phyloP scores from a whole-genome alignment of 331 rosid genomes.

The Malus hybrid region DNA sequence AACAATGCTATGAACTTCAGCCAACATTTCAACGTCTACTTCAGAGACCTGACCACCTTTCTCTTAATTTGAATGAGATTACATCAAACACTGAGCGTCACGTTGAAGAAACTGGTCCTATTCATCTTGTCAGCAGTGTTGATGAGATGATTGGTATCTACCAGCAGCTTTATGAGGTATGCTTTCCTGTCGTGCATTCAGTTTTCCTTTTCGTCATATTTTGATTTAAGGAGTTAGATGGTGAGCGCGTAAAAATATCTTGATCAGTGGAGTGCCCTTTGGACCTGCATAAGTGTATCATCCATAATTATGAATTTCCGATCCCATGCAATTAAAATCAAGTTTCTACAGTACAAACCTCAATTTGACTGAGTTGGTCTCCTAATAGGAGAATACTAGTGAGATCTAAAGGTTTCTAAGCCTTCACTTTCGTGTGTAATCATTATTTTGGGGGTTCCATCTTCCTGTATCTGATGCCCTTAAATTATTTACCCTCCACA shows the following conservation, averaged over 20 bases:
- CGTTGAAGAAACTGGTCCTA: conserved; percentile 60
- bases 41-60: conserved; percentile 75
- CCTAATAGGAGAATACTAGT: background rate
- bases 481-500: background rate
- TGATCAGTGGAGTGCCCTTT: background rate
- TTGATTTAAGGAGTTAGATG: background rate
- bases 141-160: conserved; percentile 76
- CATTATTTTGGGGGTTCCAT: background rate
- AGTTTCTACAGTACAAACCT: background rate
- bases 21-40: conserved; percentile 92
- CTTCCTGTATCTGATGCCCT: background rate
- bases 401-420: background rate
- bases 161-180: conserved; percentile 71
- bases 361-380: background rate
- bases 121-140: conserved; percentile 65
- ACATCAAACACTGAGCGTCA: conserved; percentile 54
- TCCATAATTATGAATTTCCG: background rate
- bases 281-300: background rate
- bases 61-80: conserved; percentile 61
- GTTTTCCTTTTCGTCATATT: background rate
- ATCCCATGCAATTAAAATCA: background rate
- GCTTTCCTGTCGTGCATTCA: conserved; percentile 1
- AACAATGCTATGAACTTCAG: conserved; percentile 94
- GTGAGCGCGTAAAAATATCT: background rate
- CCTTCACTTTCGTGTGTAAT: background rate